phyloP scores from a whole-genome alignment of 2,329 filamentous ascomycete genomes.

The Hypoxylon sp. region DNA sequence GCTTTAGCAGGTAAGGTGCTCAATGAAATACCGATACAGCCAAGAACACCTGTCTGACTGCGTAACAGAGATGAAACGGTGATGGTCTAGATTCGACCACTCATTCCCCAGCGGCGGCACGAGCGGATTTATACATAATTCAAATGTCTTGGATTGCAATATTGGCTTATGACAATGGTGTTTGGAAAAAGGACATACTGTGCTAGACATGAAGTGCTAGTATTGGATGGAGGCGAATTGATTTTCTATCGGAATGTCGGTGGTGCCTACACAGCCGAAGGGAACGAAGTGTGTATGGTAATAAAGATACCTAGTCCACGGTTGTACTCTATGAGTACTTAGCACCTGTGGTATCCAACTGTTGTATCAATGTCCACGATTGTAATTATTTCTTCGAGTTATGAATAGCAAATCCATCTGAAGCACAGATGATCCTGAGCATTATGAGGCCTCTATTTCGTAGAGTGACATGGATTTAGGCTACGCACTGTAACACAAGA shows the following conservation, averaged over 20 bases:
- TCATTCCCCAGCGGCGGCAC: background rate
- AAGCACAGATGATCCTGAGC: no score
- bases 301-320: no score
- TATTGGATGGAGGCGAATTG: background rate
- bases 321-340: no score
- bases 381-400: no score
- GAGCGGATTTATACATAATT: background rate
- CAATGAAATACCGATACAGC: background rate
- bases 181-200: background rate
- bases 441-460: no score
- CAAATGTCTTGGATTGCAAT: background rate
- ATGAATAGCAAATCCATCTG: no score
- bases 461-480: no score
- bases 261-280: background rate
- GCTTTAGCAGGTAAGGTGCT: constrained; percentile 26
- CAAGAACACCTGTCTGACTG: background rate
- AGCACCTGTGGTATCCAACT: no score
- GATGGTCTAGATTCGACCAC: background rate
- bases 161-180: background rate
- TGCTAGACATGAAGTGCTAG: background rate
- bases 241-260: background rate
- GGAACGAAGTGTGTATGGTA: no score
- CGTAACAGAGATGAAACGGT: constrained; percentile 22
- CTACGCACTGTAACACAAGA: no score
- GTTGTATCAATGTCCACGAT: no score